phyloP scores from a whole-genome alignment of 2,329 filamentous ascomycete species.

The Metarhizium robertsii region DNA sequence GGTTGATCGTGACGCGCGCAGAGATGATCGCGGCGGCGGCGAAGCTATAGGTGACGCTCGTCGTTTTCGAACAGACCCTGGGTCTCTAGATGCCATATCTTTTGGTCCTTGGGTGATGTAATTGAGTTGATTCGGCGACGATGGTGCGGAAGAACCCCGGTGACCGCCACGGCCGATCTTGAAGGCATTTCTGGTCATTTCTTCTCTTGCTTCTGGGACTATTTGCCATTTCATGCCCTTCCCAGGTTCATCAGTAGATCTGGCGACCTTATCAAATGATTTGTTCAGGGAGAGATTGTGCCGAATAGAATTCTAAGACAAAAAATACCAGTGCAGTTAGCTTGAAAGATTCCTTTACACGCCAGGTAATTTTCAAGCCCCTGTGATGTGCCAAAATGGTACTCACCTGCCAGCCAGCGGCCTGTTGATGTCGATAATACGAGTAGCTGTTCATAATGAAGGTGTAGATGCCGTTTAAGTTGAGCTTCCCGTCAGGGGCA shows the following conservation, averaged over 20 bases:
- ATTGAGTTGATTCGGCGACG: constrained; percentile 53
- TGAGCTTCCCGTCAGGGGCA: constrained; percentile 78
- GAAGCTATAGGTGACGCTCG: constrained; percentile 46
- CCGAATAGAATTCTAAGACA: constrained; percentile 74
- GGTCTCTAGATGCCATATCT: constrained; percentile 43
- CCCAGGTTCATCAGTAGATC: constrained; percentile 87
- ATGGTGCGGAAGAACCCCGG: constrained; percentile 59
- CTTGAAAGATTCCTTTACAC: background rate
- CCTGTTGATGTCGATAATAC: constrained; percentile 75
- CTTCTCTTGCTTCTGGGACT: constrained; percentile 70
- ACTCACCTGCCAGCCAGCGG: constrained; percentile 80
- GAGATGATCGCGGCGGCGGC: constrained; percentile 41
- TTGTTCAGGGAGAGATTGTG: constrained; percentile 96
- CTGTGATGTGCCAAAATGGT: background rate
- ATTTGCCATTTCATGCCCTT: constrained; percentile 99
- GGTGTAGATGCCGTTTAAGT: constrained; percentile 84
- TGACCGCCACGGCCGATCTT: constrained; percentile 54
- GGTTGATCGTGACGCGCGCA: constrained; percentile 45
- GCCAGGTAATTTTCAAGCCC: background rate
- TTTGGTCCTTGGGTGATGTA: constrained; percentile 51
- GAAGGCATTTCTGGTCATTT: constrained; percentile 69
- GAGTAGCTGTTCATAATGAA: constrained; percentile 88
- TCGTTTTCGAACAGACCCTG: constrained; percentile 44
- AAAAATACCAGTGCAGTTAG: background rate
- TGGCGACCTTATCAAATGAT: constrained; percentile 84